Evolutionary conservation across 352 stramenopile genomes (phyloP).

Genomic region (Pythium myriotylum): DNA sequence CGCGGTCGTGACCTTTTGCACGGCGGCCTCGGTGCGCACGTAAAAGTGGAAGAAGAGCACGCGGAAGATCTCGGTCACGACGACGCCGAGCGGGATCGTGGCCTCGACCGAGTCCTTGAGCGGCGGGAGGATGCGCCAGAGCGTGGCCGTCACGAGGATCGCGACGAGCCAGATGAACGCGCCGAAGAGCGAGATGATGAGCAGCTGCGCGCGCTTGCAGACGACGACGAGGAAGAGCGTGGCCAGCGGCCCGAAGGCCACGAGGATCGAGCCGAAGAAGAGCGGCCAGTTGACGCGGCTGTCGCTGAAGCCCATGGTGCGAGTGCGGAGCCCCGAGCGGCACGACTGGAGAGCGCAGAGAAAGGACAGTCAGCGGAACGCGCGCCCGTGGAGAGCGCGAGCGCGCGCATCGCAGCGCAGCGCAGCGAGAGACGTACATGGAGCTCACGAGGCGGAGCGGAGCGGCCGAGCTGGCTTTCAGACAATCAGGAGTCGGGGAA

Average conservation of each 20-base stretch:
- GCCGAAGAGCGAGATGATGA: conserved; percentile 79
- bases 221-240: conserved; percentile 83
- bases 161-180: conserved; percentile 84
- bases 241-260: conserved; percentile 71
- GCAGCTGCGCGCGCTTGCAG: conserved; percentile 78
- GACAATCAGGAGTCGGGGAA: no score
- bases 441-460: no score
- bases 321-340: not conserved
- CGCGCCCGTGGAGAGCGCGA: no score
- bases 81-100: conserved; percentile 68
- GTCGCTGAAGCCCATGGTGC: conserved; percentile 68
- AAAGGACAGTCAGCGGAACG: conserved; percentile 5
- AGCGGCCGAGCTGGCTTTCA: no score
- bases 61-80: conserved; percentile 75
- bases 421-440: no score
- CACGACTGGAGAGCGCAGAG: conserved; percentile 7
- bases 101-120: conserved; percentile 75
- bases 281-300: conserved; percentile 83
- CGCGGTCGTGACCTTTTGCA: conserved; percentile 76
- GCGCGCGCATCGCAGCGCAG: no score
- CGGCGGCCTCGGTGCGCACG: conserved; percentile 67
- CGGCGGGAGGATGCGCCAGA: conserved; percentile 78
- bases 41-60: conserved; percentile 78
- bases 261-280: conserved; percentile 82
- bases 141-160: conserved; percentile 72